These are phyloP conservation scores for Myxozyma neotropica DNA, from an alignment of 805 yeast genomes.

Conservation along the genomic window DNA sequence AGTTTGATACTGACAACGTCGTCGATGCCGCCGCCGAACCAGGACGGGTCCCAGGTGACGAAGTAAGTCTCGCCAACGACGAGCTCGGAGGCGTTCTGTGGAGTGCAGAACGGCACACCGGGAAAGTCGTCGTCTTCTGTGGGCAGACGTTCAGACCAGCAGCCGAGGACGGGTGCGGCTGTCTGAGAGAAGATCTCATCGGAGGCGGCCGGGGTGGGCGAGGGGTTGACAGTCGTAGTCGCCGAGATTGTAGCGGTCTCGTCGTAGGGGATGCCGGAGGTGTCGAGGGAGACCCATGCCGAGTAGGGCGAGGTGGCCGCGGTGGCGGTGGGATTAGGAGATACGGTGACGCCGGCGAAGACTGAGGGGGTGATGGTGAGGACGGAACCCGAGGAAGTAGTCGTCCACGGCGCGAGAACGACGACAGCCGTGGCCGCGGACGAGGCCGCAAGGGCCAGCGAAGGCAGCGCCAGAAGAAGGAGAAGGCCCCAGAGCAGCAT, in stretches of 20 bases:
- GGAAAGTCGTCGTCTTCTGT: conserved; percentile 27
- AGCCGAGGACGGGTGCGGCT: conserved; percentile 24
- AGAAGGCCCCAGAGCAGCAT: too few species aligned
- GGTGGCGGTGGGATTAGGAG: conserved; percentile 45
- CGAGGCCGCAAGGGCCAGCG: not conserved
- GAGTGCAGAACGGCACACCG: conserved; percentile 50
- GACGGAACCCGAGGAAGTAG: conserved; percentile 30
- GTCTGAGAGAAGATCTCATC: conserved; percentile 14
- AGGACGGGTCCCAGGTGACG: conserved; percentile 54
- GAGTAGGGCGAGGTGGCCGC: conserved; percentile 44
- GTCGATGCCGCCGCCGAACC: conserved; percentile 44
- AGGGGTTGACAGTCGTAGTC: conserved; percentile 3
- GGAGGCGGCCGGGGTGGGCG: conserved; percentile 8
- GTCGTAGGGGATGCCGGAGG: conserved; percentile 49
- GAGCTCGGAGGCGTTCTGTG: conserved; percentile 48
- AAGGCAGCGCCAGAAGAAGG: not conserved
- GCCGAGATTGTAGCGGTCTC: conserved; percentile 7
- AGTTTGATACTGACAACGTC: conserved; percentile 45
- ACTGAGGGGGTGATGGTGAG: conserved; percentile 63
- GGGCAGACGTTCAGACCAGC: conserved; percentile 18
- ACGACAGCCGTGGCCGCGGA: conserved; percentile 16
- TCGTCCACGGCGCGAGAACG: conserved; percentile 30
- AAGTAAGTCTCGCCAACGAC: conserved; percentile 54
- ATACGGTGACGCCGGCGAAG: conserved; percentile 58
- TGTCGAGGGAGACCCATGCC: conserved; percentile 50